Percentiles rank a stretch among this genome's conserved stretches.
These are phyloP conservation scores for Alternaria sp. DNA, from an alignment of 2,329 filamentous ascomycete genomes.

Conservation along the genomic window DNA sequence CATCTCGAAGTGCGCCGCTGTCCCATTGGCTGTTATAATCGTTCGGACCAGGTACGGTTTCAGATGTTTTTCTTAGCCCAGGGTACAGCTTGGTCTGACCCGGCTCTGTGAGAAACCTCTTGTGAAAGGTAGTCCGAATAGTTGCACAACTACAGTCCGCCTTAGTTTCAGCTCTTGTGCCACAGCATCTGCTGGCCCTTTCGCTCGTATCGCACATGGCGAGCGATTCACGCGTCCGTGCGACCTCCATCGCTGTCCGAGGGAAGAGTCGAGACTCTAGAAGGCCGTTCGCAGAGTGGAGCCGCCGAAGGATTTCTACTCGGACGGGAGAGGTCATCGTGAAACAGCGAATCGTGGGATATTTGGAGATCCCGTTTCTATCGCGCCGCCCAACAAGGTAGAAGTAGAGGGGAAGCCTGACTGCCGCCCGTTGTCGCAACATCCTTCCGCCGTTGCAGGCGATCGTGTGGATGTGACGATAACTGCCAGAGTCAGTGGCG, in stretches of 20 bases:
- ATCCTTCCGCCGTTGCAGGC: constrained; percentile 13
- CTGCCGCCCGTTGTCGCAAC: constrained; percentile 15
- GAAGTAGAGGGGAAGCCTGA: constrained; percentile 10
- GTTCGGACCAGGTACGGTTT: constrained; percentile 26
- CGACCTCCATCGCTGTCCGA: constrained; percentile 5
- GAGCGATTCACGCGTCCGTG: constrained; percentile 23
- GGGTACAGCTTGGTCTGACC: constrained; percentile 17
- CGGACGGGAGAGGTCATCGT: constrained; percentile 19
- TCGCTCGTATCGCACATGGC: background rate
- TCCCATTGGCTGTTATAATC: constrained; percentile 20
- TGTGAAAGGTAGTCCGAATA: constrained; percentile 17
- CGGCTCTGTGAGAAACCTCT: constrained; percentile 2
- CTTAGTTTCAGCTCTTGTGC: constrained; percentile 23
- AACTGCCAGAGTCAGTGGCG: constrained; percentile 11
- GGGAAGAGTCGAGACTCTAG: constrained; percentile 26
- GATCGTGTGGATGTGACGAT: constrained; percentile 7
- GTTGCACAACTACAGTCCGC: constrained; percentile 20
- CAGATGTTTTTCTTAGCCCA: constrained; percentile 23
- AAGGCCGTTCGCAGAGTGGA: constrained; percentile 13
- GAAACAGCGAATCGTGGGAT: constrained; percentile 24
- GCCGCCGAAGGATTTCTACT: constrained; percentile 2
- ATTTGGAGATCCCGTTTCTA: constrained; percentile 20
- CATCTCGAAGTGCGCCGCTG: constrained; percentile 1
- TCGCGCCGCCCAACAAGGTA: constrained; percentile 14
- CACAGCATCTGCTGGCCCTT: constrained; percentile 20